A percentile compares a stretch with the other conserved stretches of the same genome.
Evolutionary conservation across 345 rosid genomes (phyloP).

Genomic region (Microcos paniculata): DNA sequence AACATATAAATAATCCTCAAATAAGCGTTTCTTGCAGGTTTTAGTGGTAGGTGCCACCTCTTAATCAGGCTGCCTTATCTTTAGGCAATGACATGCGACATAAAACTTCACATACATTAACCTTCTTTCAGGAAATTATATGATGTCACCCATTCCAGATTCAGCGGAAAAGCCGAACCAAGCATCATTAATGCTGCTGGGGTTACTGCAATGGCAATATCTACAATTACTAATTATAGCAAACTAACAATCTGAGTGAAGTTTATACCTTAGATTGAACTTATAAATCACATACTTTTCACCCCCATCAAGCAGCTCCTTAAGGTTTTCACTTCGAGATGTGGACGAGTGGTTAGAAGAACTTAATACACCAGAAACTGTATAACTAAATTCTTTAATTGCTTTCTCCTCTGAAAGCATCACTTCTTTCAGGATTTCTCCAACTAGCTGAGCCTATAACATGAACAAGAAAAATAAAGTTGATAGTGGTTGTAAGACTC

Average conservation of each 20-base stretch:
- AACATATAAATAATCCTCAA: neutral
- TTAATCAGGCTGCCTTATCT: neutral
- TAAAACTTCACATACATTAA: neutral
- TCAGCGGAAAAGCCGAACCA: neutral
- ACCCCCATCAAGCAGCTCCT: conserved; percentile 47
- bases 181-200: neutral
- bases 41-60: neutral
- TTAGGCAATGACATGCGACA: neutral
- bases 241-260: conserved; percentile 10
- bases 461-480: conserved; percentile 15
- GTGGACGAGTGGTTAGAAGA: conserved; percentile 55
- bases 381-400: conserved; percentile 38
- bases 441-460: conserved; percentile 37
- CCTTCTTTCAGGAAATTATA: neutral
- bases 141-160: neutral
- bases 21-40: neutral
- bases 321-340: conserved; percentile 62
- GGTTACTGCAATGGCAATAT: neutral
- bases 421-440: conserved; percentile 49
- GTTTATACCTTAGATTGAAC: conserved; percentile 63
- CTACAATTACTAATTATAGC: neutral
- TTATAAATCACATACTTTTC: conserved; percentile 65
- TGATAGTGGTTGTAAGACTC: neutral
- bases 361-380: conserved; percentile 67
- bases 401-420: conserved; percentile 49